Evolutionary conservation across 305 asterid genomes (phyloP).

Genomic region (Galium porrigens): DNA sequence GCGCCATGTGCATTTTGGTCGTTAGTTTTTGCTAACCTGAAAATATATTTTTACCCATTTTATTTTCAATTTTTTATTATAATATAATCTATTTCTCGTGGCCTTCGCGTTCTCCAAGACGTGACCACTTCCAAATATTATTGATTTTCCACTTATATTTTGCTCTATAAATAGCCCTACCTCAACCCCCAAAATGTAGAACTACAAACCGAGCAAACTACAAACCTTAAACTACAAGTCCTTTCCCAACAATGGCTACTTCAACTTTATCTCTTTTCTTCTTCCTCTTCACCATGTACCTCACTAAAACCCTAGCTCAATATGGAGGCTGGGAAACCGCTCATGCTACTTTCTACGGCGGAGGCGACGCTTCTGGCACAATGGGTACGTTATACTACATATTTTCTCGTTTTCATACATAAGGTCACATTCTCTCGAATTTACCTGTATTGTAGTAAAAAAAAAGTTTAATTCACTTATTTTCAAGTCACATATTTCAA

Average conservation of each 20-base stretch:
- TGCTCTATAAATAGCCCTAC: conserved; percentile 30
- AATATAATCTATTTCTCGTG: conserved; percentile 21
- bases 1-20: conserved; percentile 51
- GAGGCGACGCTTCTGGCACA: conserved; percentile 80
- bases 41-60: not conserved
- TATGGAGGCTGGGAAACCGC: conserved; percentile 62
- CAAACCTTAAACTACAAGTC: not conserved
- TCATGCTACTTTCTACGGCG: conserved; percentile 75
- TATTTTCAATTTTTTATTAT: too few relatives aligned
- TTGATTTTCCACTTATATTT: conserved; percentile 34
- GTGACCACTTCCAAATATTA: conserved; percentile 17
- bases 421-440: too few relatives aligned
- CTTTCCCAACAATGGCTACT: conserved; percentile 23
- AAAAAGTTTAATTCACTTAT: too few relatives aligned
- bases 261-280: conserved; percentile 17
- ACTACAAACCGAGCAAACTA: not conserved
- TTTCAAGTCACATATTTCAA: too few relatives aligned
- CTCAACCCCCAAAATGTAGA: conserved; percentile 12
- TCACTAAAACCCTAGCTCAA: conserved; percentile 22
- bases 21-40: conserved; percentile 20
- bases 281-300: conserved; percentile 18
- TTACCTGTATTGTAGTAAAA: too few relatives aligned
- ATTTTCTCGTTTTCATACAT: too few relatives aligned
- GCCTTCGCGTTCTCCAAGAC: conserved; percentile 15
- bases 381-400: conserved; percentile 33